Evolutionary conservation across 768 basidiomycete species (phyloP).

Genomic region (Mycena alexandri): DNA sequence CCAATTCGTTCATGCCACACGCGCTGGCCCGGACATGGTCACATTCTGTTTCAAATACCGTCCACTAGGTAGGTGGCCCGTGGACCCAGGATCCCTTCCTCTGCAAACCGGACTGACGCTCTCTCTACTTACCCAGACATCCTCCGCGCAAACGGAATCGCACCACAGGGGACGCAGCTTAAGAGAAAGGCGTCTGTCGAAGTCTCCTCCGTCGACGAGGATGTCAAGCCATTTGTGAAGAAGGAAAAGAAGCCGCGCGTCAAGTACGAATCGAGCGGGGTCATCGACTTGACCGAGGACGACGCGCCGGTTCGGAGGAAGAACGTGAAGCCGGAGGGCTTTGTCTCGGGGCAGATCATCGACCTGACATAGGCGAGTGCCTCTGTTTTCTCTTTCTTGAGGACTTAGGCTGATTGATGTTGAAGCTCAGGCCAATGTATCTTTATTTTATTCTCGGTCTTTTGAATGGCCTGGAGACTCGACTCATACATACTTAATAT

Average conservation of each 20-base stretch:
- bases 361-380: constrained; percentile 27
- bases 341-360: constrained; percentile 24
- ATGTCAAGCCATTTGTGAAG: background rate
- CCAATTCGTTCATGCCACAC: background rate
- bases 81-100: too few species aligned
- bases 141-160: constrained; percentile 34
- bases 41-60: constrained; percentile 34
- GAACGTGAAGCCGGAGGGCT: constrained; percentile 14
- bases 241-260: constrained; percentile 24
- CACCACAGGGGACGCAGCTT: background rate
- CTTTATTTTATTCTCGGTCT: too few species aligned
- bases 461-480: too few species aligned
- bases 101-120: background rate
- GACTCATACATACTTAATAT: too few species aligned
- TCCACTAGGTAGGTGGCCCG: constrained; percentile 19
- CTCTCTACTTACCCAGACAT: constrained; percentile 12
- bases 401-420: background rate
- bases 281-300: constrained; percentile 30
- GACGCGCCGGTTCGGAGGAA: constrained; percentile 2
- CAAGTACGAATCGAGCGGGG: constrained; percentile 9
- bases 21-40: constrained; percentile 24
- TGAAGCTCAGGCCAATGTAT: background rate
- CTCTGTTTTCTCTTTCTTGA: background rate
- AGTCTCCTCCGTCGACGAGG: background rate
- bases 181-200: constrained; percentile 17